Conservation (phyloP, 441 rosid species). For the Breynia disticha region DNA sequence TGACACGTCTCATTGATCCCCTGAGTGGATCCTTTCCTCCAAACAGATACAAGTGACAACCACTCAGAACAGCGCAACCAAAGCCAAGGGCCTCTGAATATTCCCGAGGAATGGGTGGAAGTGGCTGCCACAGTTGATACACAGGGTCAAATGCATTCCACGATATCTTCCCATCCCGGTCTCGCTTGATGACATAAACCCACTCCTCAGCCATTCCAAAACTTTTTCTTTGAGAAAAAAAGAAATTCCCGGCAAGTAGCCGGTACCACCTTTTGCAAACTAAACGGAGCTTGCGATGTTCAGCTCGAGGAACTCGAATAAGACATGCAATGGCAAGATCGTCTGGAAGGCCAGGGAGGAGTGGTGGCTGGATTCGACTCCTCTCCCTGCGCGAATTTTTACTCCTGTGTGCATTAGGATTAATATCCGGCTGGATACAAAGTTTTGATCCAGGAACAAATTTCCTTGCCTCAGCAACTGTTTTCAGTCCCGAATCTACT, state of each 20-base stretch:
- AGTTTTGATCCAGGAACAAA: slow-evolving; percentile 88
- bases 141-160: slow-evolving; percentile 84
- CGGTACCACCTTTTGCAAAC: slow-evolving; percentile 84
- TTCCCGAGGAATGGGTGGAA: slow-evolving; percentile 81
- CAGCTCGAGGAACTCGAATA: slow-evolving; percentile 80
- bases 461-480: slow-evolving; percentile 82
- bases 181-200: slow-evolving; percentile 86
- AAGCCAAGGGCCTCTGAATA: slow-evolving; percentile 87
- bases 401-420: slow-evolving; percentile 75
- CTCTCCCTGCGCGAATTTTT: slow-evolving; percentile 63
- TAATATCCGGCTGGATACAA: slow-evolving; percentile 86
- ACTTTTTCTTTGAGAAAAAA: slow-evolving; percentile 60
- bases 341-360: slow-evolving; percentile 83
- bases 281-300: slow-evolving; percentile 64
- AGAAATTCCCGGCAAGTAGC: slow-evolving; percentile 60
- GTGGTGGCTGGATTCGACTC: slow-evolving; percentile 62
- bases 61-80: slow-evolving; percentile 86
- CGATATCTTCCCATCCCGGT: slow-evolving; percentile 77
- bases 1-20: slow-evolving; percentile 80
- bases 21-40: slow-evolving; percentile 82
- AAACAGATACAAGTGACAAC: slow-evolving; percentile 75
- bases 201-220: slow-evolving; percentile 82
- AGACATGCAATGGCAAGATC: slow-evolving; percentile 87
- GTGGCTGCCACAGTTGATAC: slow-evolving; percentile 83
- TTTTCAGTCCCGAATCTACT: slow-evolving; percentile 79